A percentile compares a stretch with the other conserved stretches of the same genome.
Evolutionary conservation across 129 eudicot species (phyloP).

Genomic region (Pulicaria dysenterica): DNA sequence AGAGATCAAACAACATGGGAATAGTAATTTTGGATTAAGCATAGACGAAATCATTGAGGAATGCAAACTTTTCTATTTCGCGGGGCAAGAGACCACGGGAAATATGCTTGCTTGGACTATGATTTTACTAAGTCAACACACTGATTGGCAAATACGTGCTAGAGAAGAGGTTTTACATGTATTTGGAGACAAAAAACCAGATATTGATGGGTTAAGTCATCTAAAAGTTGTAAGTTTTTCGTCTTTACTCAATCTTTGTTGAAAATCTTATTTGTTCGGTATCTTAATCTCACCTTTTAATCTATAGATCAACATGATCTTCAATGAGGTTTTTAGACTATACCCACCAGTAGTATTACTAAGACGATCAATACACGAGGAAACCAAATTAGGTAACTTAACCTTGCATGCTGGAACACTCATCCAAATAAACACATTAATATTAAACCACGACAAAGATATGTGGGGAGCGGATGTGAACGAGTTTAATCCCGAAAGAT

Average conservation of each 20-base stretch:
- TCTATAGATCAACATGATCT: slow-evolving; percentile 31
- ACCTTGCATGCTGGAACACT: slow-evolving; percentile 39
- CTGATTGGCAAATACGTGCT: slow-evolving; percentile 33
- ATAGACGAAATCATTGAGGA: slow-evolving; percentile 38
- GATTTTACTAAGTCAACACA: slow-evolving; percentile 31
- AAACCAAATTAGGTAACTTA: slow-evolving; percentile 33
- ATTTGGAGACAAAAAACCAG: slow-evolving; percentile 25
- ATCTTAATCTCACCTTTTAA: neutral
- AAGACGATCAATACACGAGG: slow-evolving; percentile 22
- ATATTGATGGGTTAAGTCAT: slow-evolving; percentile 34
- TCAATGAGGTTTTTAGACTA: slow-evolving; percentile 47
- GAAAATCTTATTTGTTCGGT: neutral
- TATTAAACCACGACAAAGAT: slow-evolving; percentile 43
- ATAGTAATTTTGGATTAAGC: slow-evolving; percentile 28
- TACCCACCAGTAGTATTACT: slow-evolving; percentile 36
- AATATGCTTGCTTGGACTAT: slow-evolving; percentile 41
- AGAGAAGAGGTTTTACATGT: slow-evolving; percentile 37
- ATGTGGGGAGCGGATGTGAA: slow-evolving; percentile 54
- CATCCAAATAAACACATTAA: slow-evolving; percentile 23
- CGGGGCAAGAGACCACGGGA: slow-evolving; percentile 37
- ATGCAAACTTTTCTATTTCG: slow-evolving; percentile 38
- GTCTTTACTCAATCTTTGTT: slow-evolving; percentile 28
- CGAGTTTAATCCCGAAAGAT: slow-evolving; percentile 57
- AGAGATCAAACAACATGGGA: slow-evolving; percentile 30
- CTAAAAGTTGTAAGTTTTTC: slow-evolving; percentile 31